phyloP scores from a whole-genome alignment of 176 grass and related monocot species.

The Tillandsia fasciculata region DNA sequence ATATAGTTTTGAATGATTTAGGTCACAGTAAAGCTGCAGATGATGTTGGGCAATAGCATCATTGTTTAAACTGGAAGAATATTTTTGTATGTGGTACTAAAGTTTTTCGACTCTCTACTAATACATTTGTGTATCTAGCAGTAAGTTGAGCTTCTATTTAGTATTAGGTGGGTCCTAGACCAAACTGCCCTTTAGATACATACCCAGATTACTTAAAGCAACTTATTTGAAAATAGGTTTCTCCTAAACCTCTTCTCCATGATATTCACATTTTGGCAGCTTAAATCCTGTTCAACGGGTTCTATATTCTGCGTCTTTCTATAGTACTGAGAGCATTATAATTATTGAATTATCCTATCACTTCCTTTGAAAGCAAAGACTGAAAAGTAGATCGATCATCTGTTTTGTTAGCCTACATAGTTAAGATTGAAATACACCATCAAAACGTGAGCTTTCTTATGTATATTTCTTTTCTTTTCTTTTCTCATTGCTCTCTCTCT shows the following conservation, averaged over 20 bases:
- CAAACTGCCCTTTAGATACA: too few species aligned
- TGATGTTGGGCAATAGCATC: background rate
- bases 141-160: background rate
- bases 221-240: too few species aligned
- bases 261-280: too few species aligned
- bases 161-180: too few species aligned
- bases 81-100: background rate
- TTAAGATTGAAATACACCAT: background rate
- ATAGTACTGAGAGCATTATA: too few species aligned
- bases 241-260: too few species aligned
- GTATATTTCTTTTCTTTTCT: background rate
- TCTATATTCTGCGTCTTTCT: too few species aligned
- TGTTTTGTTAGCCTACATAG: background rate
- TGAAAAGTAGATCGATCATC: background rate
- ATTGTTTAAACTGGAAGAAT: background rate
- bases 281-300: too few species aligned
- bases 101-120: background rate
- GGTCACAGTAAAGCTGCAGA: background rate
- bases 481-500: conserved; percentile 7
- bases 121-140: background rate
- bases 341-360: too few species aligned
- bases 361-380: too few species aligned
- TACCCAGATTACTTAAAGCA: too few species aligned
- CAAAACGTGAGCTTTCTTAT: too few species aligned
- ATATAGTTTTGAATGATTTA: background rate